phyloP scores from a whole-genome alignment of 2,329 filamentous ascomycete species.

The Reticulascus tulasneorum region DNA sequence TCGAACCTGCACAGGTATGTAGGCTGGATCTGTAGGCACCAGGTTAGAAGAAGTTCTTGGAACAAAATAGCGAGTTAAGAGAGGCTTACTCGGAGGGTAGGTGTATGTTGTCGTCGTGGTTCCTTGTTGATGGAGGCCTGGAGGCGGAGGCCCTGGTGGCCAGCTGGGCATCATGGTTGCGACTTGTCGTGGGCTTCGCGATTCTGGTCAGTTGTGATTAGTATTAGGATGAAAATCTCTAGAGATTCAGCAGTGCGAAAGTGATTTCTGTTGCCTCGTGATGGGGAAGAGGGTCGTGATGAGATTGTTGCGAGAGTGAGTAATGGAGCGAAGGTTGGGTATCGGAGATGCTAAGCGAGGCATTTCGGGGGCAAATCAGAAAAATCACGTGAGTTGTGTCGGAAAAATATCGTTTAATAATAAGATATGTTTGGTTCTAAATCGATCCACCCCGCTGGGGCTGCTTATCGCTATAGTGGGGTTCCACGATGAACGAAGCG shows the following conservation, averaged over 20 bases:
- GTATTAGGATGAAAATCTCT: constrained; percentile 4
- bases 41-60: constrained; percentile 4
- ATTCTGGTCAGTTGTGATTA: constrained; percentile 3
- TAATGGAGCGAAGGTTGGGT: background rate
- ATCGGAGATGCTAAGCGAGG: no score
- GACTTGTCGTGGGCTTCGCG: background rate
- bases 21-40: constrained; percentile 44
- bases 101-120: constrained; percentile 29
- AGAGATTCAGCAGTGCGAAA: background rate
- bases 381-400: no score
- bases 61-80: constrained; percentile 3
- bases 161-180: constrained; percentile 27
- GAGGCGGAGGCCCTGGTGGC: constrained; percentile 24
- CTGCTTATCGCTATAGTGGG: no score
- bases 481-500: no score
- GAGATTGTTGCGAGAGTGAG: background rate
- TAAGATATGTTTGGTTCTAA: no score
- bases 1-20: constrained; percentile 58
- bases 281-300: background rate
- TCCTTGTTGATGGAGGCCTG: constrained; percentile 34
- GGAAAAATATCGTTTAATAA: no score
- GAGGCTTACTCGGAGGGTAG: constrained; percentile 34
- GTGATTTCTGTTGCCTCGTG: background rate
- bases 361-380: no score
- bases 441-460: no score